These are phyloP conservation scores for Somion occarium DNA, from an alignment of 1,284 basidiomycete species.

Conservation along the genomic window DNA sequence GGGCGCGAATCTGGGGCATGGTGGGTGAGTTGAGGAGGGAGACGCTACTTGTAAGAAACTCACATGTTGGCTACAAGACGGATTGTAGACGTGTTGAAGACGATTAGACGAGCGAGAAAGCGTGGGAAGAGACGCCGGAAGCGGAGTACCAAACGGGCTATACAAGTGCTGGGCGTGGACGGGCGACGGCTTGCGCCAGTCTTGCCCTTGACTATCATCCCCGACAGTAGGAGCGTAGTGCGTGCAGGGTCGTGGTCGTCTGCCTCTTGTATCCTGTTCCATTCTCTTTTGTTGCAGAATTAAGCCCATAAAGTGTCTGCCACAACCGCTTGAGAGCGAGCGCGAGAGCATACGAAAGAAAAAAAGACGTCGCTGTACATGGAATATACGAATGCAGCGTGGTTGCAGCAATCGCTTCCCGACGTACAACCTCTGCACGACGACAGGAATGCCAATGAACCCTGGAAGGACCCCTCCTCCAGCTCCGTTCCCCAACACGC, in stretches of 20 bases:
- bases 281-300: slow-evolving; percentile 38
- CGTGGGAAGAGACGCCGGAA: slow-evolving; percentile 18
- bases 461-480: slow-evolving; percentile 41
- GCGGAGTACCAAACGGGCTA: slow-evolving; percentile 7
- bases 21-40: slow-evolving; percentile 6
- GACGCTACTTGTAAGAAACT: slow-evolving; percentile 30
- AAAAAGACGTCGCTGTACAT: slow-evolving; percentile 37
- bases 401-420: slow-evolving; percentile 45
- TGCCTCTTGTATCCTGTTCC: slow-evolving; percentile 29
- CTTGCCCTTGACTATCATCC: slow-evolving; percentile 26
- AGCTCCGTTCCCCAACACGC: slow-evolving; percentile 23
- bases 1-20: neutral
- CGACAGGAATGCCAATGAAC: slow-evolving; percentile 34
- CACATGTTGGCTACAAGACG: no score
- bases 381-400: slow-evolving; percentile 52
- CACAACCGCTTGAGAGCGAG: slow-evolving; percentile 43
- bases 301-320: slow-evolving; percentile 51
- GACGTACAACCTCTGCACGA: slow-evolving; percentile 36
- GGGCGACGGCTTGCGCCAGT: neutral
- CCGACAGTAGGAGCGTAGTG: slow-evolving; percentile 16
- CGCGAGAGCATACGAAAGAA: slow-evolving; percentile 40
- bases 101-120: neutral
- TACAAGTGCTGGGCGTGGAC: slow-evolving; percentile 21
- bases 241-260: slow-evolving; percentile 12
- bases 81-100: no score